phyloP scores from a whole-genome alignment of 139 green algal species.

The Diplosphaera chodatii region DNA sequence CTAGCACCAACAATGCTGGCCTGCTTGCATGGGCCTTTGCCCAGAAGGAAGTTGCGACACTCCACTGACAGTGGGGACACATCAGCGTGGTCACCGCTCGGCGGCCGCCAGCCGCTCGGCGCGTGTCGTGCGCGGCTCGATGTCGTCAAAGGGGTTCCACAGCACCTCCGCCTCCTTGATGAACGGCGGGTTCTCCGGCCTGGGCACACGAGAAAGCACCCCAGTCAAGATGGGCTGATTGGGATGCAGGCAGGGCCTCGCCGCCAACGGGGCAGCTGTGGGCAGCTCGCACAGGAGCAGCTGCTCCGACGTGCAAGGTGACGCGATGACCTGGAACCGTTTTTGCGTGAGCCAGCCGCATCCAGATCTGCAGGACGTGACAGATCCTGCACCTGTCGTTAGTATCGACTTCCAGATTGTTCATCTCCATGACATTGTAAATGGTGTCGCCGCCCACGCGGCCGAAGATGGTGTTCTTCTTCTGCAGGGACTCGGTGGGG shows the following conservation, averaged over 20 bases:
- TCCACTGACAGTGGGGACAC: neutral
- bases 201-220: too few species aligned
- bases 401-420: slow-evolving; percentile 68
- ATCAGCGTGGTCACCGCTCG: neutral
- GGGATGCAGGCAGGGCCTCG: too few species aligned
- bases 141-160: slow-evolving; percentile 95
- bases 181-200: slow-evolving; percentile 63
- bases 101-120: slow-evolving; percentile 19
- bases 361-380: too few species aligned
- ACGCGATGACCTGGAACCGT: too few species aligned
- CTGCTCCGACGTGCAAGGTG: too few species aligned
- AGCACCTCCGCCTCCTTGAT: slow-evolving; percentile 72
- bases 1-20: too few species aligned
- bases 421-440: slow-evolving; percentile 84
- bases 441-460: slow-evolving; percentile 85
- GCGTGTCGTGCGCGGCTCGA: slow-evolving; percentile 62
- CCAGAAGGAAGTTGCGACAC: too few species aligned
- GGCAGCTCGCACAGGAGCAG: too few species aligned
- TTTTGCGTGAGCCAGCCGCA: too few species aligned
- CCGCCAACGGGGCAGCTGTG: too few species aligned
- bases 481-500: slow-evolving; percentile 67
- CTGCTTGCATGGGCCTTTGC: too few species aligned
- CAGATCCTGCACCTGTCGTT: neutral
- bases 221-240: too few species aligned
- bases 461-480: slow-evolving; percentile 92